Conservation (phyloP, 192 early-diverging fungal species). For the Backusella psychrophila region DNA sequence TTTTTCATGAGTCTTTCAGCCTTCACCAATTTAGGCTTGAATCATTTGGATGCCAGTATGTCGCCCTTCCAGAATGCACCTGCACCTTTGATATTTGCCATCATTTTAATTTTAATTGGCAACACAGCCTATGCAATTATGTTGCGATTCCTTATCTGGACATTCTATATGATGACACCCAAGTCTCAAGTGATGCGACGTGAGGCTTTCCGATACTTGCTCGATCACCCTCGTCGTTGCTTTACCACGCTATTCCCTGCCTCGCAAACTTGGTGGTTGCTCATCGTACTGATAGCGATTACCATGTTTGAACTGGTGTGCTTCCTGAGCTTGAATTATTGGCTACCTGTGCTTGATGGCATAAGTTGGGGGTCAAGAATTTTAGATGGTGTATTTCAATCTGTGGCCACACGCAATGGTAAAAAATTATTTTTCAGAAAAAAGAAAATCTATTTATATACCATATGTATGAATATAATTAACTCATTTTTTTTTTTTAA, state of each 20-base stretch:
- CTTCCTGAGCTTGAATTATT: conserved; percentile 26
- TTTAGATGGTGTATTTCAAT: conserved; percentile 35
- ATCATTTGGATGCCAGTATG: conserved; percentile 31
- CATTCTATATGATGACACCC: conserved; percentile 16
- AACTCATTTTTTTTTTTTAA: neutral
- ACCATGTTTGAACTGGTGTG: conserved; percentile 25
- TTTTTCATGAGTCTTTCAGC: conserved; percentile 25
- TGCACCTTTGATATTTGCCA: conserved; percentile 13
- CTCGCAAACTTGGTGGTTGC: conserved; percentile 31
- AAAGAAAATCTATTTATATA: neutral
- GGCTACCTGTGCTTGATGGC: conserved; percentile 21
- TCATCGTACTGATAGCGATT: conserved; percentile 23
- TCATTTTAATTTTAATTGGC: conserved; percentile 28
- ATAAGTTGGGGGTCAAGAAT: conserved; percentile 28
- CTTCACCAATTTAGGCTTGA: conserved; percentile 30
- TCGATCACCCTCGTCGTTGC: conserved; percentile 35
- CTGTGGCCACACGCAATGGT: conserved; percentile 33
- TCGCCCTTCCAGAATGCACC: conserved; percentile 32
- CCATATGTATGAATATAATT: neutral
- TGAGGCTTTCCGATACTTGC: conserved; percentile 27
- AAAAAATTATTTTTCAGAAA: conserved; percentile 2
- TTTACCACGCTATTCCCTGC: conserved; percentile 35
- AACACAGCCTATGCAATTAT: conserved; percentile 36
- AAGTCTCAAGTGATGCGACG: conserved; percentile 10
- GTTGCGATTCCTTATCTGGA: conserved; percentile 30